Conservation (phyloP, 768 basidiomycete species). For the Tephrocybe sp. region DNA sequence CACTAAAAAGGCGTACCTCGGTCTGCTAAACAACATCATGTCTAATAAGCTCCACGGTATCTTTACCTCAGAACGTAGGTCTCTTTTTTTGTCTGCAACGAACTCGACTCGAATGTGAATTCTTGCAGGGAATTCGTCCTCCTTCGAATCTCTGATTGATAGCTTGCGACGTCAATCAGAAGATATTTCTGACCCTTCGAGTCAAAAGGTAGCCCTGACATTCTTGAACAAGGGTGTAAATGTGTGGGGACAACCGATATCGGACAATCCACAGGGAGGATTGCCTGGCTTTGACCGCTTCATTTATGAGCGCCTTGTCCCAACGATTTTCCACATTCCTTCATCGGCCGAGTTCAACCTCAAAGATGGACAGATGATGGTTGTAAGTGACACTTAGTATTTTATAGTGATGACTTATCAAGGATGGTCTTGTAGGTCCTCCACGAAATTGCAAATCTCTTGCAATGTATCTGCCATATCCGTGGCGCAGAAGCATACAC, state of each 20-base stretch:
- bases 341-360: constrained; percentile 79
- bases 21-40: constrained; percentile 79
- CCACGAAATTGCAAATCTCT: constrained; percentile 83
- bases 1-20: constrained; percentile 88
- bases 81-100: neutral
- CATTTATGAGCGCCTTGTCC: constrained; percentile 84
- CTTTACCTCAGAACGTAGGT: constrained; percentile 85
- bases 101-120: neutral
- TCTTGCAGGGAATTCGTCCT: constrained; percentile 41
- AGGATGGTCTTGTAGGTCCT: constrained; percentile 65
- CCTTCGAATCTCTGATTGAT: constrained; percentile 76
- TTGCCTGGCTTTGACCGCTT: constrained; percentile 93
- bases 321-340: constrained; percentile 79
- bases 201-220: constrained; percentile 77
- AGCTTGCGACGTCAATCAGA: constrained; percentile 72
- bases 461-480: constrained; percentile 76
- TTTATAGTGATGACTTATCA: neutral
- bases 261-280: constrained; percentile 39
- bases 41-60: constrained; percentile 78
- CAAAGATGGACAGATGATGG: constrained; percentile 84
- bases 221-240: constrained; percentile 73
- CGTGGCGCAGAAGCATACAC: constrained; percentile 82
- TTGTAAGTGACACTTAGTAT: constrained; percentile 55
- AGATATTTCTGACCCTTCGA: constrained; percentile 71
- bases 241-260: constrained; percentile 63